Percentiles rank a stretch among this genome's conserved stretches.
Conservation (phyloP, 2,329 filamentous ascomycete species). For the Mollisia scopiformis region DNA sequence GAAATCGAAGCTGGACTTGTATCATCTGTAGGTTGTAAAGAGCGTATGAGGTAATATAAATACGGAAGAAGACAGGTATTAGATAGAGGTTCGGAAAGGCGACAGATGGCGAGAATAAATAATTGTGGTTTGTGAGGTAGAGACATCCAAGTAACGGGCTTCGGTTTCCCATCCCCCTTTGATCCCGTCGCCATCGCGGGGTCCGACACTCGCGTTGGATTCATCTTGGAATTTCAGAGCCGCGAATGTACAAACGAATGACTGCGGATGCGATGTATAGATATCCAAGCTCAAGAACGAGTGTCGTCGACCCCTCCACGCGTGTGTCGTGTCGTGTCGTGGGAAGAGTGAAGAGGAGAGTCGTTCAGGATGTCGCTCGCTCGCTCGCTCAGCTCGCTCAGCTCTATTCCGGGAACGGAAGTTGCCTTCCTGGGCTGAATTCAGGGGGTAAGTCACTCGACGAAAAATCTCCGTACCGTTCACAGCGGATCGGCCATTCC, state of each 20-base stretch:
- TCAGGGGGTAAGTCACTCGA: neutral
- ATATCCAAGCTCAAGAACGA: neutral
- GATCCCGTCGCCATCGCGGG: conserved; percentile 6
- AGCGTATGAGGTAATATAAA: conserved; percentile 73
- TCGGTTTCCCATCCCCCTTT: conserved; percentile 4
- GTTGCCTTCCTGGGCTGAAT: neutral
- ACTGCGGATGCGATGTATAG: neutral
- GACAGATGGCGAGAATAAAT: conserved; percentile 75
- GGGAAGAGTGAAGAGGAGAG: neutral
- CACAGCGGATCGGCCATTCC: neutral
- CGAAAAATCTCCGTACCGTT: neutral
- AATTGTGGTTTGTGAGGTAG: conserved; percentile 80
- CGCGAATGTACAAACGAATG: neutral
- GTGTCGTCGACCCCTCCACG: neutral
- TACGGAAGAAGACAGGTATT: conserved; percentile 70
- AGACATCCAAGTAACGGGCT: conserved; percentile 65
- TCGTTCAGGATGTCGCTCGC: too few relatives aligned
- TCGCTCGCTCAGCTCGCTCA: too few relatives aligned
- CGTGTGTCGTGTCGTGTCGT: neutral
- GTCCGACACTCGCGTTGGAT: neutral
- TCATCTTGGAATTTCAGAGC: neutral
- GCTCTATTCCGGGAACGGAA: neutral
- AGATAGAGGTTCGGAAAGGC: conserved; percentile 78
- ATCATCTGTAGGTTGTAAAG: conserved; percentile 50
- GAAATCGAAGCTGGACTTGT: conserved; percentile 58